Evolutionary conservation across 2,329 filamentous ascomycete genomes (phyloP).

Genomic region (Achaetomium macrosporum): DNA sequence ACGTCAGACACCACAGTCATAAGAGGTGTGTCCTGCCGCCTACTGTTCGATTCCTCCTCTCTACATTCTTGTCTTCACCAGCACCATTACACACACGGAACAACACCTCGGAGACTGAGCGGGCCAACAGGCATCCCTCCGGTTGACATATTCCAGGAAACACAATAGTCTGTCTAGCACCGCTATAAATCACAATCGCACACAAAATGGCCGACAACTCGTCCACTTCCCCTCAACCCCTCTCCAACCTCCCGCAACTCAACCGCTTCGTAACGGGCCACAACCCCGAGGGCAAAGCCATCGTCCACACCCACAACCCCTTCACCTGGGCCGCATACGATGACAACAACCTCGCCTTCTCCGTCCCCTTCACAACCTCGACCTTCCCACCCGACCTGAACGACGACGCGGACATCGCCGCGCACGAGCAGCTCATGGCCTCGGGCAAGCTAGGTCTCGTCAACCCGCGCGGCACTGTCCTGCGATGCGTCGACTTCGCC

Average conservation of each 20-base stretch:
- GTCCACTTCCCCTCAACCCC: constrained; percentile 4
- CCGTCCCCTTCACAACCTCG: constrained; percentile 39
- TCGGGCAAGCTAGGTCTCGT: constrained; percentile 37
- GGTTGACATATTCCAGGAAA: no score
- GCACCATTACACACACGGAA: no score
- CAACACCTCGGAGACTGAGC: no score
- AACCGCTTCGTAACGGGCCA: constrained; percentile 33
- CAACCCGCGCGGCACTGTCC: constrained; percentile 31
- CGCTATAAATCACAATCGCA: not conserved
- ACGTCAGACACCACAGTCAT: no score
- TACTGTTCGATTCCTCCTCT: no score
- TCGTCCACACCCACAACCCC: constrained; percentile 30
- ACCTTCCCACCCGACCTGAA: constrained; percentile 36
- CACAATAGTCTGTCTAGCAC: no score
- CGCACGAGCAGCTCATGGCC: constrained; percentile 31
- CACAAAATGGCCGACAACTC: constrained; percentile 11
- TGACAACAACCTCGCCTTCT: constrained; percentile 32
- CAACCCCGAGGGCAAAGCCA: constrained; percentile 31
- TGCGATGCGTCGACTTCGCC: constrained; percentile 42
- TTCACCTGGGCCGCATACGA: constrained; percentile 30
- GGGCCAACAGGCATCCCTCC: no score
- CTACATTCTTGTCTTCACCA: no score
- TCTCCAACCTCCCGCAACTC: constrained; percentile 27
- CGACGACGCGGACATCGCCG: constrained; percentile 35
- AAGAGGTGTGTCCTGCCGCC: no score